Evolutionary conservation across 352 stramenopile genomes (phyloP).

Genomic region (Phytophthora vignae): DNA sequence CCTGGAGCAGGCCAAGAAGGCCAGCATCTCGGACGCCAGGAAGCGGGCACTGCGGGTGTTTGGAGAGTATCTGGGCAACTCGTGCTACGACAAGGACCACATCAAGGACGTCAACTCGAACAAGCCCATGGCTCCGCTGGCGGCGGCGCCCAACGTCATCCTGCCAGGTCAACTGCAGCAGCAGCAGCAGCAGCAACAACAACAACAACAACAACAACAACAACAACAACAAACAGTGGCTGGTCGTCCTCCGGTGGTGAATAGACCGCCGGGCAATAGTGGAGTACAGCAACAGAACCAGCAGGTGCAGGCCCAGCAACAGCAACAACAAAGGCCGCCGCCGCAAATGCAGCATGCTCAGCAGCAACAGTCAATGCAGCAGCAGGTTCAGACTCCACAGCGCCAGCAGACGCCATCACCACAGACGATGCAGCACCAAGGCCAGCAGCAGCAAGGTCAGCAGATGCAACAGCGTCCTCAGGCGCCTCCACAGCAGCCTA

Average conservation of each 20-base stretch:
- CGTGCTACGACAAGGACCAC: slow-evolving; percentile 88
- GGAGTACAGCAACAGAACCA: neutral
- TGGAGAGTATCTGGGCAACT: slow-evolving; percentile 89
- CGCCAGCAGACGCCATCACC: slow-evolving; percentile 3
- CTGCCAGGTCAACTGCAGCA: slow-evolving; percentile 24
- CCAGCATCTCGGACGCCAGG: slow-evolving; percentile 85
- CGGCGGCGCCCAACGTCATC: slow-evolving; percentile 29
- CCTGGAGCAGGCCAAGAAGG: slow-evolving; percentile 89
- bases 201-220: slow-evolving; percentile 2
- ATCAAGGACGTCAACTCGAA: slow-evolving; percentile 84
- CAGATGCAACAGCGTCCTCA: slow-evolving; percentile 13
- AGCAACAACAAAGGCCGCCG: neutral
- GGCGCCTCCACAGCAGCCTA: slow-evolving; percentile 12
- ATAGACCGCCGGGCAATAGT: neutral
- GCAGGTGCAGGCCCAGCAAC: neutral
- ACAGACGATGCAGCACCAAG: slow-evolving; percentile 5
- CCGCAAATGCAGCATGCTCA: neutral
- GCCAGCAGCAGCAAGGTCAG: slow-evolving; percentile 8
- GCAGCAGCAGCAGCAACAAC: slow-evolving; percentile 8
- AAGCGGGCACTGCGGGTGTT: slow-evolving; percentile 86
- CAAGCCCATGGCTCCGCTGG: slow-evolving; percentile 30
- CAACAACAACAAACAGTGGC: neutral
- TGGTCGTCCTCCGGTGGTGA: neutral
- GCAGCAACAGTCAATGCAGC: slow-evolving; percentile 9
- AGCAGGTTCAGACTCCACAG: slow-evolving; percentile 12